Percentiles rank a stretch among this genome's conserved stretches.
Evolutionary conservation across 1,139 yeast species (phyloP).

Genomic region (Hanseniaspora uvarum): DNA sequence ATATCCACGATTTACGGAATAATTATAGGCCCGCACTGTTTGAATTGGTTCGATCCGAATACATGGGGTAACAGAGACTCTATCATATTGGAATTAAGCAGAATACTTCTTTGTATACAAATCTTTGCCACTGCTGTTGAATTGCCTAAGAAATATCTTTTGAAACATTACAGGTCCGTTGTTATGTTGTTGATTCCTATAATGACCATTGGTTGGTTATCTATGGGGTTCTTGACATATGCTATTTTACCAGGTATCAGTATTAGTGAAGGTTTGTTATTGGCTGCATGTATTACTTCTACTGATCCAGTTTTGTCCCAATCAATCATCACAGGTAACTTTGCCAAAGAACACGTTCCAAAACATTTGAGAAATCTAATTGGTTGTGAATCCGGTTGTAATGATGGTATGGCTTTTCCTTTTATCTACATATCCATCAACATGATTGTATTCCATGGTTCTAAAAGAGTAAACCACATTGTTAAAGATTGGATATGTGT

Average conservation of each 20-base stretch:
- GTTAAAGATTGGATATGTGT: slow-evolving; percentile 33
- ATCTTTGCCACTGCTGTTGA: slow-evolving; percentile 37
- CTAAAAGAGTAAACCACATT: slow-evolving; percentile 22
- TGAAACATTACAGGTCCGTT: slow-evolving; percentile 30
- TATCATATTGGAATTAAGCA: slow-evolving; percentile 32
- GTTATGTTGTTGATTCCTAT: slow-evolving; percentile 33
- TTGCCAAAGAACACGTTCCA: slow-evolving; percentile 33
- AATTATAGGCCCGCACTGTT: slow-evolving; percentile 28
- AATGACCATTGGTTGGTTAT: slow-evolving; percentile 38
- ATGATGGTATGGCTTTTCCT: slow-evolving; percentile 37
- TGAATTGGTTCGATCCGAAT: slow-evolving; percentile 27
- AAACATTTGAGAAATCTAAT: slow-evolving; percentile 29
- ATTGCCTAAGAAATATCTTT: slow-evolving; percentile 35
- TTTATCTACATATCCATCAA: slow-evolving; percentile 33
- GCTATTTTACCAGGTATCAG: slow-evolving; percentile 30
- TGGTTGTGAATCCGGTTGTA: slow-evolving; percentile 36
- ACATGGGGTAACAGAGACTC: slow-evolving; percentile 27
- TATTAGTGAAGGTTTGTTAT: slow-evolving; percentile 33
- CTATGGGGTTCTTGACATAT: slow-evolving; percentile 33
- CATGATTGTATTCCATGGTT: slow-evolving; percentile 27
- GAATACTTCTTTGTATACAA: slow-evolving; percentile 37
- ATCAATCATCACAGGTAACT: slow-evolving; percentile 37
- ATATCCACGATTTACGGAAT: slow-evolving; percentile 27
- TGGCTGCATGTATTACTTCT: slow-evolving; percentile 38
- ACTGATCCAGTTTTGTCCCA: slow-evolving; percentile 40